A percentile compares a stretch with the other conserved stretches of the same genome.
Evolutionary conservation across 306 rosid genomes (phyloP).

Genomic region (Cicer pinnatifidum): DNA sequence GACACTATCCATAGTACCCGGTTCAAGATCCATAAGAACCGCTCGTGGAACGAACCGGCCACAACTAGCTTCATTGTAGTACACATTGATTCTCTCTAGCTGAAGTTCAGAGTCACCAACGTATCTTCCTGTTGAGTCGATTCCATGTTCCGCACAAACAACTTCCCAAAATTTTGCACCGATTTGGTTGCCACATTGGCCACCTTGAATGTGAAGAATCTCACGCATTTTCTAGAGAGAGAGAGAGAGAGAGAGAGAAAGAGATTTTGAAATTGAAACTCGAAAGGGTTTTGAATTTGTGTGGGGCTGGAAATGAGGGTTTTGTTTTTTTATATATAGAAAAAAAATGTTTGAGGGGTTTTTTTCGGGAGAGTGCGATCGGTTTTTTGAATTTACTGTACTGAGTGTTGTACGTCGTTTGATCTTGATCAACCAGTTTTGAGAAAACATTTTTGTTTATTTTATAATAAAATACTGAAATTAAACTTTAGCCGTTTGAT

Average conservation of each 20-base stretch:
- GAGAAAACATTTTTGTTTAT: too few species aligned
- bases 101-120: not conserved
- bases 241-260: not conserved
- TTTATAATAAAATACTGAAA: too few species aligned
- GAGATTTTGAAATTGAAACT: not conserved
- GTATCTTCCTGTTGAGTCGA: not conserved
- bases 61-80: slow-evolving; percentile 16
- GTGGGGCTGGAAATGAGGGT: too few species aligned
- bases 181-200: slow-evolving; percentile 23
- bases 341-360: too few species aligned
- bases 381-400: too few species aligned
- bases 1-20: slow-evolving; percentile 23
- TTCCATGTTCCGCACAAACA: slow-evolving; percentile 13
- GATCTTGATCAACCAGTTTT: too few species aligned
- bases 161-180: slow-evolving; percentile 27
- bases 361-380: too few species aligned
- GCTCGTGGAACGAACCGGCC: slow-evolving; percentile 6
- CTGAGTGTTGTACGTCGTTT: too few species aligned
- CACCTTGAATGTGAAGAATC: slow-evolving; percentile 26
- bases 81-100: slow-evolving; percentile 5
- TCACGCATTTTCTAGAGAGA: slow-evolving; percentile 4
- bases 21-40: slow-evolving; percentile 36
- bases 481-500: too few species aligned
- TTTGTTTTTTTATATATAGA: too few species aligned
- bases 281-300: too few species aligned